phyloP scores from a whole-genome alignment of 768 basidiomycete species.

The Austroboletus eburneus region DNA sequence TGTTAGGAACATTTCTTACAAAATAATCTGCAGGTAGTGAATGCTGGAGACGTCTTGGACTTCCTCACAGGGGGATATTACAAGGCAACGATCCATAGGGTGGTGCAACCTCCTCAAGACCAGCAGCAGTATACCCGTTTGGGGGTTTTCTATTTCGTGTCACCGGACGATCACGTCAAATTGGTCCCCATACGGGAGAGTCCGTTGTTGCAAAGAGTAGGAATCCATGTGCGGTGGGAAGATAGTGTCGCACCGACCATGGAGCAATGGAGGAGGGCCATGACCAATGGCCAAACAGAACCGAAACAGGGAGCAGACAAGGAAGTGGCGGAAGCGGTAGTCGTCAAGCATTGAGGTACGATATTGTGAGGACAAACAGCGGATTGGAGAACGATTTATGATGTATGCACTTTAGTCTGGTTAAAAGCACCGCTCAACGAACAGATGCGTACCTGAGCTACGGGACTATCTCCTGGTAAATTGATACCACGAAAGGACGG shows the following conservation, averaged over 20 bases:
- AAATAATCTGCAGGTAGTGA: slow-evolving; percentile 46
- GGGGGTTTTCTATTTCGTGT: slow-evolving; percentile 56
- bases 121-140: slow-evolving; percentile 48
- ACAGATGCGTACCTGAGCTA: too few relatives aligned
- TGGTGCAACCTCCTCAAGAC: slow-evolving; percentile 54
- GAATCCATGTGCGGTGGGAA: slow-evolving; percentile 36
- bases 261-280: slow-evolving; percentile 48
- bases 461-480: too few relatives aligned
- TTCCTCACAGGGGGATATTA: slow-evolving; percentile 61
- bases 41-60: slow-evolving; percentile 56
- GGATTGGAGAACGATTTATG: too few relatives aligned
- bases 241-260: slow-evolving; percentile 47
- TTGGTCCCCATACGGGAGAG: slow-evolving; percentile 45
- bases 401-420: too few relatives aligned
- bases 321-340: slow-evolving; percentile 50
- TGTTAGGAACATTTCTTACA: not conserved
- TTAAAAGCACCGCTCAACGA: too few relatives aligned
- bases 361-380: too few relatives aligned
- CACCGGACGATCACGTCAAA: slow-evolving; percentile 47
- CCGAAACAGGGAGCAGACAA: slow-evolving; percentile 39
- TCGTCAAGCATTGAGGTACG: slow-evolving; percentile 60
- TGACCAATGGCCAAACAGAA: slow-evolving; percentile 48
- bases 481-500: too few relatives aligned
- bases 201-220: slow-evolving; percentile 44
- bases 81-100: slow-evolving; percentile 56